phyloP scores from a whole-genome alignment of 257 asterid genomes.

The Gentiana dahurica region DNA sequence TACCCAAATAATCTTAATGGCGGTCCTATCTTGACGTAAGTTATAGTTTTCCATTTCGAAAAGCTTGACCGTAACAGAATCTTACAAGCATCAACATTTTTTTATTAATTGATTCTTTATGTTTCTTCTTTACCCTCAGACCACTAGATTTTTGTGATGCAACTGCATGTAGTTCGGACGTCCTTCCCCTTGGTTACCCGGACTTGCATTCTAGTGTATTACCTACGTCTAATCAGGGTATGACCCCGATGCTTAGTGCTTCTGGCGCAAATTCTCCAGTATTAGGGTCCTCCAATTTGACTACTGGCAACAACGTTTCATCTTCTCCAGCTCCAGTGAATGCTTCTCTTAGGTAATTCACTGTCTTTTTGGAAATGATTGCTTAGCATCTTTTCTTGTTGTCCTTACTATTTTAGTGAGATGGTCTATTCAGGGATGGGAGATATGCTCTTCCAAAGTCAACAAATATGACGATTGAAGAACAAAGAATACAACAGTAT shows the following conservation, averaged over 20 bases:
- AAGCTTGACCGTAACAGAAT: background rate
- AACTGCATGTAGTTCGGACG: constrained; percentile 43
- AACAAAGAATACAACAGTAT: constrained; percentile 70
- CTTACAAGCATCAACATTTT: background rate
- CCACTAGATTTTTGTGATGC: constrained; percentile 86
- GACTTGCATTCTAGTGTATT: constrained; percentile 50
- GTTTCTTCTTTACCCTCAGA: constrained; percentile 21
- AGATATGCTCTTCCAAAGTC: constrained; percentile 58
- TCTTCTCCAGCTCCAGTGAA: constrained; percentile 51
- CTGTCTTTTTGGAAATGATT: constrained; percentile 8
- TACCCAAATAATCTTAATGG: constrained; percentile 72
- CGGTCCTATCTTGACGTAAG: constrained; percentile 76
- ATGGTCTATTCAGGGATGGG: constrained; percentile 43
- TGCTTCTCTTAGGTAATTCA: constrained; percentile 57
- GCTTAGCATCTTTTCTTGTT: constrained; percentile 4
- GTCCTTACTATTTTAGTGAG: constrained; percentile 8
- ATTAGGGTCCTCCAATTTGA: constrained; percentile 58
- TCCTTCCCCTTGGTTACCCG: constrained; percentile 57
- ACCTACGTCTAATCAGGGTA: constrained; percentile 45
- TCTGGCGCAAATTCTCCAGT: constrained; percentile 44
- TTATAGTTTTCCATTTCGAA: constrained; percentile 10
- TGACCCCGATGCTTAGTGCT: constrained; percentile 35
- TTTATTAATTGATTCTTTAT: constrained; percentile 10
- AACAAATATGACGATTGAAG: constrained; percentile 57
- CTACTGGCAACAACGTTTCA: constrained; percentile 44